These are phyloP conservation scores for Colletotrichum karsti DNA, from an alignment of 2,329 filamentous ascomycete genomes.

Conservation along the genomic window DNA sequence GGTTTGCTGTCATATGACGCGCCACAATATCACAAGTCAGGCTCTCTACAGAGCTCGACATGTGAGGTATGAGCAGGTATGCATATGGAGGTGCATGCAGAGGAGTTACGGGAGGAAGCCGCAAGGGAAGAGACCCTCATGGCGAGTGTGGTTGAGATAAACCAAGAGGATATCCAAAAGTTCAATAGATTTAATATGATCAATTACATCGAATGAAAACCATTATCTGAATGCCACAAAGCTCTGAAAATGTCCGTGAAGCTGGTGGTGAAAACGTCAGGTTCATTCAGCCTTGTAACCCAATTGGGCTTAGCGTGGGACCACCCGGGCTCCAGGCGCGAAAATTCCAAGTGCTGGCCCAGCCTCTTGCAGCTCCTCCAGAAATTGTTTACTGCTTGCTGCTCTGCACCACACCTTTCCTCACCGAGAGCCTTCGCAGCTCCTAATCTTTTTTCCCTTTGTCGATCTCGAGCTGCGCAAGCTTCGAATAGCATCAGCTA, in stretches of 20 bases:
- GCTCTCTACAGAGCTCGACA: background rate
- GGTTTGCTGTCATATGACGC: too few relatives aligned
- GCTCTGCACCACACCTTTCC: slow-evolving; percentile 23
- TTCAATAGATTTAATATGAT: too few relatives aligned
- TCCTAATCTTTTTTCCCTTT: slow-evolving; percentile 13
- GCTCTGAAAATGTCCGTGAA: too few relatives aligned
- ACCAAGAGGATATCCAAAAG: too few relatives aligned
- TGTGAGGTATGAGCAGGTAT: background rate
- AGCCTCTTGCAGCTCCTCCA: slow-evolving; percentile 40
- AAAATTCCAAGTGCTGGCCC: slow-evolving; percentile 45
- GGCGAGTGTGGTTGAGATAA: too few relatives aligned
- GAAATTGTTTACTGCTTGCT: slow-evolving; percentile 40
- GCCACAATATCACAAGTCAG: background rate
- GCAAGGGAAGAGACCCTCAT: too few relatives aligned
- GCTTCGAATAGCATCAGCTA: background rate
- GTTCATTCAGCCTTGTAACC: slow-evolving; percentile 44
- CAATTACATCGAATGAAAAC: too few relatives aligned
- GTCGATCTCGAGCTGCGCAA: slow-evolving; percentile 19
- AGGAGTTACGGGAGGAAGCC: too few relatives aligned
- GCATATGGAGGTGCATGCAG: background rate
- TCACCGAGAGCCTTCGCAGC: slow-evolving; percentile 19
- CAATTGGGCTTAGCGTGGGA: slow-evolving; percentile 44
- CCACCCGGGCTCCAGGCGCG: slow-evolving; percentile 33
- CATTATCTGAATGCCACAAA: background rate
- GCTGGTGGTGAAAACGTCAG: slow-evolving; percentile 24